Evolutionary conservation across 169 alveolate genomes (phyloP), one percentile per base, ranked within the genome.

Genomic region (Plasmodium knowlesi): DNA sequence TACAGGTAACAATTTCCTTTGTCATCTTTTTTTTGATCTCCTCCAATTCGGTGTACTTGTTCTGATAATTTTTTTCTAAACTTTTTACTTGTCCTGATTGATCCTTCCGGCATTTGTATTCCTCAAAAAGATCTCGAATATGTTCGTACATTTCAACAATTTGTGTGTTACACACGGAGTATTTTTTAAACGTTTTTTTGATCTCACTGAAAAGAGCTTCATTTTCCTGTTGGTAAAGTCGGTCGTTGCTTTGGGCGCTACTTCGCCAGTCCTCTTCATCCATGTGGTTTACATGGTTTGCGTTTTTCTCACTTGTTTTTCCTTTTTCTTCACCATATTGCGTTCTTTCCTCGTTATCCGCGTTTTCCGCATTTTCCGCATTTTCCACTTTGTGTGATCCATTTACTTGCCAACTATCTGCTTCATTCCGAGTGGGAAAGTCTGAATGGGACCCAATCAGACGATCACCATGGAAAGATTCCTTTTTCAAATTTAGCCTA

Each of bases 61-160:
- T 54, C 28, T 91, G 14, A 37, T 71, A 81, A 70, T 1, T 43
- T 46, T 72, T 30, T 30, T 81, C 84, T 16, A 30, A 22, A 46
- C 41, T 67, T 72, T 25, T 41, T 8, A 8, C 57, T 28, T 70
- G 22, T 14, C 76, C 54, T 0, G 30, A 72, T 19, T 80, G 84
- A 22, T 88, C 73, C 6, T 39, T 76, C 32, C 46, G 61, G 14
- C 12, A 54, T n/a, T 79, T 88, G 76, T 91, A 91, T 14, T 81
- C 85, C 10, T 28, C 53, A 46, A 88, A 88, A 1, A 88, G 32
- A 19, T 76, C 71, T 10, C 28, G 28, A 46, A 91, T 91, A 37
- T 91, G 22, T 25, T 91, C 53, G 71, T 91, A n/a, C 95, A 91
- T 91, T 30, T 91, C 83, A 0, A 91, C 74, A 19, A 91, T 30